These are phyloP conservation scores for Waitea zeae DNA, from an alignment of 1,284 basidiomycete genomes.

Conservation along the genomic window DNA sequence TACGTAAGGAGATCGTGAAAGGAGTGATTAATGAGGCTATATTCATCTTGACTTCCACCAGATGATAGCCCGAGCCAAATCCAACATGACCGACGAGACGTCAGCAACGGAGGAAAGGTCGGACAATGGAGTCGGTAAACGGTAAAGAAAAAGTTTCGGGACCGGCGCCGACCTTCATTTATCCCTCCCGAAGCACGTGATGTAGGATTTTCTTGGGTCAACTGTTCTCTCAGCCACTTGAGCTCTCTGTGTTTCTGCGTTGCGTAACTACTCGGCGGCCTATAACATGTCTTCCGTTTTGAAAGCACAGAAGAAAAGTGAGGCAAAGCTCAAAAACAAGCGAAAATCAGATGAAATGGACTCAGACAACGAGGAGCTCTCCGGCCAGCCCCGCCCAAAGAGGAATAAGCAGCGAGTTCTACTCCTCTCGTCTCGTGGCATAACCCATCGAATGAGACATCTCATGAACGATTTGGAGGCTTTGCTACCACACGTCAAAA, in stretches of 20 bases:
- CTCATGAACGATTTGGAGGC: conserved; percentile 90
- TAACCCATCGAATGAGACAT: conserved; percentile 95
- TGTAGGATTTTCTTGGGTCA: no score
- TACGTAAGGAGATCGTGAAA: background rate
- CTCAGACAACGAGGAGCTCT: background rate
- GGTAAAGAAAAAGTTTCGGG: no score
- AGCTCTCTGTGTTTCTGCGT: no score
- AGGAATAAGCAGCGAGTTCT: conserved; percentile 82
- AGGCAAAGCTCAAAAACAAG: background rate
- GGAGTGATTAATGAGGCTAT: background rate
- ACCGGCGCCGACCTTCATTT: no score
- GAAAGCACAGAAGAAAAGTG: background rate
- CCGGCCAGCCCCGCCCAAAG: conserved; percentile 19
- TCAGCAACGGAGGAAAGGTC: no score
- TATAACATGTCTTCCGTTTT: background rate
- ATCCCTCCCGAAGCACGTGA: no score
- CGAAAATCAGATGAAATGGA: background rate
- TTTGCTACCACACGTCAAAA: conserved; percentile 90
- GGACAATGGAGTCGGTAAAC: no score
- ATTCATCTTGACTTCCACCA: background rate
- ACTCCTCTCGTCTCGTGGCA: conserved; percentile 83
- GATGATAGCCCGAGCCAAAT: no score
- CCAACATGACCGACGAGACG: no score
- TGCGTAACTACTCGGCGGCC: no score
- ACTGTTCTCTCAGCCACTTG: no score